Evolutionary conservation across 495 filamentous ascomycete genomes (phyloP), one percentile per base, ranked within the genome.

Genomic region (Friedmanniomyces simplex): DNA sequence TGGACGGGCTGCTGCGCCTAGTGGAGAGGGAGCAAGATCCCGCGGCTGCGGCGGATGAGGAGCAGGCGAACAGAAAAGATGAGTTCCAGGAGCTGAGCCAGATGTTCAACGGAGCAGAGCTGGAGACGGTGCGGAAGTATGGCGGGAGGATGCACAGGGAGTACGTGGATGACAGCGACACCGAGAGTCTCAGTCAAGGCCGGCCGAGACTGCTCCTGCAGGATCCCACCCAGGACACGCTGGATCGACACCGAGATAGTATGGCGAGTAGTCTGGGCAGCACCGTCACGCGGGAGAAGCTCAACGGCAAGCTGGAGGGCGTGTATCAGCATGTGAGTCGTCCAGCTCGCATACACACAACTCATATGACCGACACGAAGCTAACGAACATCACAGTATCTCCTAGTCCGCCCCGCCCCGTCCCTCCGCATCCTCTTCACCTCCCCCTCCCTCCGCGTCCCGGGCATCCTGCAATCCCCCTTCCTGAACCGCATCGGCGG

Each of bases 341-440:
- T 36, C n/a, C 30, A 25, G 2, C 47, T 10, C 0, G 36, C 21
- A 54, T 49, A 13, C 14, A n/a, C 25, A 32, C 25, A 52, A 34
- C 49, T 3, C 14, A 43, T 13, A 20, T n/a, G n/a, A n/a, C n/a
- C n/a, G 14, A 43, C 14, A 20, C 39, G 14, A 20, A 43, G n/a
- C n/a, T n/a, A 43, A 16, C 42, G 39, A 55, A 21, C 21, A 18
- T 2, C 16, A 45, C 69, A 84, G 62, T 86, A 83, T 63, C 72
- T 86, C 32, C 75, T 84, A 49, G 71, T 86, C 42, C 78, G 82
- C 1, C 82, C 83, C 0, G 73, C 73, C 56, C 82, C 83, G 2
- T 79, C 71, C 55, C 71, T 85, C 3, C 75, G 78, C 26, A 79
- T 84, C 57, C 75, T 85, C n/a, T 85, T 85, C 70, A 76, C 80